Percentiles rank a stretch among this genome's conserved stretches.
These are phyloP conservation scores for Ceratobasidium sp. DNA, from an alignment of 1,284 basidiomycete genomes.

Conservation along the genomic window DNA sequence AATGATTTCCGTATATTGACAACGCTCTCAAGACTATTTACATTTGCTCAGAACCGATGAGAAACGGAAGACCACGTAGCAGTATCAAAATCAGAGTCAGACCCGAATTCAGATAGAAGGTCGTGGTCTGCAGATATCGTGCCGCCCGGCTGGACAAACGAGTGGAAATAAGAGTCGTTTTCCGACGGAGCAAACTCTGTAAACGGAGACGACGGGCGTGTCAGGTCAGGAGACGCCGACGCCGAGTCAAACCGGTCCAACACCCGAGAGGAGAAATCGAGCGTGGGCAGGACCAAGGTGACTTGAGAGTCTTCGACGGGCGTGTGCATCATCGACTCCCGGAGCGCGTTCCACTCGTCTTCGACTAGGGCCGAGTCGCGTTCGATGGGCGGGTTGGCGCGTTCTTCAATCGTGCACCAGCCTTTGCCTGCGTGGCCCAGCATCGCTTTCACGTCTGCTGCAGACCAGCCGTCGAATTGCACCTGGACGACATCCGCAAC, in stretches of 20 bases:
- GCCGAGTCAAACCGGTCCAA: conserved; percentile 25
- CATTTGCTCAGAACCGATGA: conserved; percentile 27
- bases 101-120: conserved; percentile 19
- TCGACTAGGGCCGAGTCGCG: conserved; percentile 30
- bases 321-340: conserved; percentile 17
- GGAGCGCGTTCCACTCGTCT: conserved; percentile 37
- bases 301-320: conserved; percentile 10
- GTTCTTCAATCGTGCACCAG: conserved; percentile 41
- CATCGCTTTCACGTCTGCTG: conserved; percentile 26
- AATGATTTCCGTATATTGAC: conserved; percentile 9
- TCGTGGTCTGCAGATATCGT: conserved; percentile 31
- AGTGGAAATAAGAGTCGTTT: conserved; percentile 31
- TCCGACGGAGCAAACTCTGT: conserved; percentile 24
- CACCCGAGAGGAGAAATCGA: conserved; percentile 28
- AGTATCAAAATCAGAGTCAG: conserved; percentile 37
- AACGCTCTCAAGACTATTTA: background rate
- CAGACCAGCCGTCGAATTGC: conserved; percentile 36
- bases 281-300: conserved; percentile 38
- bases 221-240: conserved; percentile 4
- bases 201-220: conserved; percentile 37
- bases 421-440: conserved; percentile 35
- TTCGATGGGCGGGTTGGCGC: conserved; percentile 32
- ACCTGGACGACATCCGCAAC: conserved; percentile 32
- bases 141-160: conserved; percentile 28
- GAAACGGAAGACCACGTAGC: conserved; percentile 38